Percentiles rank a stretch among this genome's conserved stretches.
Evolutionary conservation across 345 rosid species (phyloP).

Genomic region (Lagerstroemia speciosa): DNA sequence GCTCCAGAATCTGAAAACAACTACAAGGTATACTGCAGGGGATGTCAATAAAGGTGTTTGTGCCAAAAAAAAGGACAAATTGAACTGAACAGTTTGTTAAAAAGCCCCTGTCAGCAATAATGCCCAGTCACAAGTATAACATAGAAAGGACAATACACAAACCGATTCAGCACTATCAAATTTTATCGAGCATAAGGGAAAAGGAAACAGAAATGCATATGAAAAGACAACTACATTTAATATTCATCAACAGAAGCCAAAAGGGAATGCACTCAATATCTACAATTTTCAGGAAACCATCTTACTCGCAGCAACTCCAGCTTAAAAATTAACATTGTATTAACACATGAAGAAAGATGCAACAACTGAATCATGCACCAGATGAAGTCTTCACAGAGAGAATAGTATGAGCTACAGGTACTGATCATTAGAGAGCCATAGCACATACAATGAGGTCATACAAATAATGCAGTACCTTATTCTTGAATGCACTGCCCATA

Average conservation of each 20-base stretch:
- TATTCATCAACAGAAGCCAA: background rate
- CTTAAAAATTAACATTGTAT: background rate
- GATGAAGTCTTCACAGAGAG: background rate
- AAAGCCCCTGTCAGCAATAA: background rate
- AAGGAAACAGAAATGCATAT: background rate
- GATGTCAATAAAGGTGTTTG: background rate
- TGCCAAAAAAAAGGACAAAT: background rate
- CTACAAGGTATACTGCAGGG: background rate
- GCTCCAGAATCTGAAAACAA: background rate
- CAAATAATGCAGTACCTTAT: conserved; percentile 53
- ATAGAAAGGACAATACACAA: background rate
- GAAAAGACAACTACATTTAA: background rate
- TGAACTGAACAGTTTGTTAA: background rate
- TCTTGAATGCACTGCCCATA: conserved; percentile 99
- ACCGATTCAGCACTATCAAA: background rate
- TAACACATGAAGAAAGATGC: background rate
- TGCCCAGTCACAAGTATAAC: background rate
- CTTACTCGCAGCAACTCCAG: background rate
- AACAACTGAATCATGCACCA: background rate
- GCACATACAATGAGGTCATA: background rate
- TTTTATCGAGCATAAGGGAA: background rate
- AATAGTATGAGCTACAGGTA: background rate
- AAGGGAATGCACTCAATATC: background rate
- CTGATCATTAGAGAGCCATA: background rate
- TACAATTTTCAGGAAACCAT: background rate